Evolutionary conservation across 2,329 filamentous ascomycete genomes (phyloP).

Genomic region (Epichloe scottii): DNA sequence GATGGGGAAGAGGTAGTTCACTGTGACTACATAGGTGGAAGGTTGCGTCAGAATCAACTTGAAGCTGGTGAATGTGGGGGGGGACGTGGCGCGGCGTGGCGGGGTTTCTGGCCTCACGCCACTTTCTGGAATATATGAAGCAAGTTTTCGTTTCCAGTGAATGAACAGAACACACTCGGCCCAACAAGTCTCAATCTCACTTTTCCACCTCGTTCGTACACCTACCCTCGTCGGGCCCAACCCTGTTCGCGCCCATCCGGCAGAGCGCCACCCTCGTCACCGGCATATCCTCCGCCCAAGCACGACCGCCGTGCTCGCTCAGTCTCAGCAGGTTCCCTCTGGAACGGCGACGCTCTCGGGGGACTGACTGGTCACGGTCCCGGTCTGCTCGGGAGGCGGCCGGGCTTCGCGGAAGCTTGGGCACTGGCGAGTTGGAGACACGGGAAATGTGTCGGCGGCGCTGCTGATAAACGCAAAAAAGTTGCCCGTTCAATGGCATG

Average conservation of each 20-base stretch:
- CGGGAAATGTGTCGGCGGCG: slow-evolving; percentile 69
- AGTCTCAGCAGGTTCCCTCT: too few relatives aligned
- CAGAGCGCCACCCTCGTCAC: slow-evolving; percentile 69
- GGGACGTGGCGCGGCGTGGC: background rate
- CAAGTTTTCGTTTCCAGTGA: too few relatives aligned
- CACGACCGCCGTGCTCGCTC: slow-evolving; percentile 47
- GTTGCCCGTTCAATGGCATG: background rate
- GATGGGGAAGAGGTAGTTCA: background rate
- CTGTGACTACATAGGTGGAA: too few relatives aligned
- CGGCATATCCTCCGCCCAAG: slow-evolving; percentile 57
- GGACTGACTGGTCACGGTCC: too few relatives aligned
- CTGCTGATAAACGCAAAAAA: background rate
- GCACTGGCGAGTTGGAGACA: slow-evolving; percentile 59
- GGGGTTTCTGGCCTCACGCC: too few relatives aligned
- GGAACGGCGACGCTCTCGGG: slow-evolving; percentile 40
- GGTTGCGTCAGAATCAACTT: background rate
- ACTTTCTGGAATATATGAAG: too few relatives aligned
- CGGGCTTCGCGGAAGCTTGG: slow-evolving; percentile 55
- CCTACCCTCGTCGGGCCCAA: slow-evolving; percentile 35
- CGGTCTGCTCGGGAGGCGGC: slow-evolving; percentile 47
- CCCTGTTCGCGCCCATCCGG: slow-evolving; percentile 71
- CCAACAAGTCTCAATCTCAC: slow-evolving; percentile 33
- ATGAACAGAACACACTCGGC: too few relatives aligned
- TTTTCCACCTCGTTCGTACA: slow-evolving; percentile 44
- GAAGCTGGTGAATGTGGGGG: background rate